phyloP scores from a whole-genome alignment of 371 early-diverging fungal genomes.

The Mucor irregularis region DNA sequence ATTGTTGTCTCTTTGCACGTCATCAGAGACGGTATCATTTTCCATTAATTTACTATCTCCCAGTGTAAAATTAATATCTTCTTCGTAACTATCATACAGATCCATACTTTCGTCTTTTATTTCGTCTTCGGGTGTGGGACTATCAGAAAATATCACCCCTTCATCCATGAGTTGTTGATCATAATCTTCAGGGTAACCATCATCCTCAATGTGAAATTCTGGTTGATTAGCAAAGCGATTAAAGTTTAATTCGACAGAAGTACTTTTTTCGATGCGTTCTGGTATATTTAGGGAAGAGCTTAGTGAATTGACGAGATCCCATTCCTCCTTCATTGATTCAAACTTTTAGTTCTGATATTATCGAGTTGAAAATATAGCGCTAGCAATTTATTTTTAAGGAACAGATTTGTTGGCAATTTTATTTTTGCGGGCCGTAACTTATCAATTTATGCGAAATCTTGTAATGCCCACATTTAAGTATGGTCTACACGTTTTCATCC shows the following conservation, averaged over 20 bases:
- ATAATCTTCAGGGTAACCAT: not conserved
- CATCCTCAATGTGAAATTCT: not conserved
- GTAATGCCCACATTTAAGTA: no score
- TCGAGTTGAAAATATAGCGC: no score
- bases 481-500: no score
- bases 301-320: constrained; percentile 8
- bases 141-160: not conserved
- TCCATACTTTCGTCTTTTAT: not conserved
- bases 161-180: not conserved
- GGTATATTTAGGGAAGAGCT: not conserved
- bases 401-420: no score
- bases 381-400: no score
- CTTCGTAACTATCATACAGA: not conserved
- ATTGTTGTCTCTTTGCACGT: not conserved
- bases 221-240: constrained; percentile 1
- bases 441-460: no score
- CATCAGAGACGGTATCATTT: constrained; percentile 6
- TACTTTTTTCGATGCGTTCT: not conserved
- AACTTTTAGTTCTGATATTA: not conserved
- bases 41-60: constrained; percentile 7
- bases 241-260: not conserved
- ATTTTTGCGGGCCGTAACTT: no score
- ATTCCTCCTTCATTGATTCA: constrained; percentile 9
- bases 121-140: not conserved
- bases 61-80: constrained; percentile 1